Evolutionary conservation across 345 rosid species (phyloP).

Genomic region (Murraya koenigii): DNA sequence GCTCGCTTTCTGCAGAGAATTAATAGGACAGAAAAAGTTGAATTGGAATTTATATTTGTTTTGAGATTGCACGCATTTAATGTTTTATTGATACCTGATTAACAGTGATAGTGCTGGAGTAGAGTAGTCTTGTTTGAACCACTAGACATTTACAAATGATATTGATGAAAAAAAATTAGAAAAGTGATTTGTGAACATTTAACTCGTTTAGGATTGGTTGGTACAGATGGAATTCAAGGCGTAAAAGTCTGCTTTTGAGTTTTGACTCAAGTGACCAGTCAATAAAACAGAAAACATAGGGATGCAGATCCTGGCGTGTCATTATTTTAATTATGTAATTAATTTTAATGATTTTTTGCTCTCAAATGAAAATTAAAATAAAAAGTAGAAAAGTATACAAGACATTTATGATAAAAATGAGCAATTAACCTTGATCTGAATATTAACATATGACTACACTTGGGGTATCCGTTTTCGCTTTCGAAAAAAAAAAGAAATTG

Average conservation of each 20-base stretch:
- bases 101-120: neutral
- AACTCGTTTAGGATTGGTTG: neutral
- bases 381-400: no score
- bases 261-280: neutral
- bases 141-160: neutral
- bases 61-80: neutral
- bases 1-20: neutral
- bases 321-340: no score
- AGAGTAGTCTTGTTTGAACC: neutral
- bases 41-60: neutral
- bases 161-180: neutral
- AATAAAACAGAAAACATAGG: neutral
- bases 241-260: neutral
- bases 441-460: no score
- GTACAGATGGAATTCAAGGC: slow-evolving; percentile 8
- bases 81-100: neutral
- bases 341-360: no score
- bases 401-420: no score
- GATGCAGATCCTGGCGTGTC: neutral
- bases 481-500: no score
- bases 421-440: no score
- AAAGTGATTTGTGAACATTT: neutral
- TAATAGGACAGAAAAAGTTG: neutral
- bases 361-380: neutral
- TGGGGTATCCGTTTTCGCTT: no score